Evolutionary conservation across 1,284 basidiomycete genomes (phyloP), one percentile per base, ranked within the genome.

Genomic region (Ceratobasidium sp.): DNA sequence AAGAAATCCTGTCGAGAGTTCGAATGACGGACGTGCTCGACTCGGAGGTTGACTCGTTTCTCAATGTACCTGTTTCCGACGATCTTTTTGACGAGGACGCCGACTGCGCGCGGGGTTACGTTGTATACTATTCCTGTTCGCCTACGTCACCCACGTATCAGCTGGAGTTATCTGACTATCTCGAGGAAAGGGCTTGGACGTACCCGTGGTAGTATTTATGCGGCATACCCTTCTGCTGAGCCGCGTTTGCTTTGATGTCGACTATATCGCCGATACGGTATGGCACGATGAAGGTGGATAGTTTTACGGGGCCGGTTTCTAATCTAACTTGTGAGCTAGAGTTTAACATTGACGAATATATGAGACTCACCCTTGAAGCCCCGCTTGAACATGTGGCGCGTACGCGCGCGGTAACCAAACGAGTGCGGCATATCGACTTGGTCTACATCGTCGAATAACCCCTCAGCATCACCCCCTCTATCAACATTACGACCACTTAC

Each of bases 161-260:
- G 53, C 13, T 39, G 33, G 33, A 33, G 10, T 49, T 23, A 56
- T 23, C 56, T 42, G n/a, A n/a, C 15, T 13, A 20, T 75, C 20
- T 44, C 12, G n/a, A 23, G 66, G 49, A 33, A 33, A 33, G 33
- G 33, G 33, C 33, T 33, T 33, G 33, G 39, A 66, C 93, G 81
- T 81, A 94, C 93, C 94, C 94, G 83, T 95, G 94, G 88, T 95
- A 95, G 90, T 90, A 97, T 89, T 99, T 99, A 91, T 98, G 97
- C 86, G 97, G 97, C 96, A 99, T 98, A 87, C 97, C 97, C 94
- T 97, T 98, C 92, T 99, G 98, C 88, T 98, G 95, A 73, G 97
- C 95, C 81, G 97, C 92, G 87, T 99, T 99, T 84, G 97, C 97
- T 90, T 98, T 98, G 91, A 99, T 99, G 90, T 99, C 97, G 84